Evolutionary conservation across 768 basidiomycete species (phyloP), one percentile per base, ranked within the genome.

Genomic region (Termitomyces sp.): DNA sequence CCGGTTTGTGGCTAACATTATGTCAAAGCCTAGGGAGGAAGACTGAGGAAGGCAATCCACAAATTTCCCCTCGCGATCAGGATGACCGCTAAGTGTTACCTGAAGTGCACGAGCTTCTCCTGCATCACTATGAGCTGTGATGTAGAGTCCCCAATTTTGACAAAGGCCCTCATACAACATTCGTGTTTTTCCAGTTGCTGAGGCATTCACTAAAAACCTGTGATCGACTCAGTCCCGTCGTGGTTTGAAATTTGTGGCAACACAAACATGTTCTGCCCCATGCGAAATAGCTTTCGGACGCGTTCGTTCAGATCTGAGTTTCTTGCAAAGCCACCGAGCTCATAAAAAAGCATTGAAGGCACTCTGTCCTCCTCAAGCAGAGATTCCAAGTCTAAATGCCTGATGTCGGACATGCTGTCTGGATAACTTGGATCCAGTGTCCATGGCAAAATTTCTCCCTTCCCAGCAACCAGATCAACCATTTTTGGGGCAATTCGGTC

Each of bases 151-250:
- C 54, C 54, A 56, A 12, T 38, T 9, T 20, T 56, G 54, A 28
- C 30, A 56, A 18, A 56, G 54, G 3, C 54, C 54, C 26, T 56
- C 54, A 38, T 40, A 56, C 24, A 56, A 24, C 16, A 56, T 12
- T 18, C 54, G 55, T 16, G 55, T 56, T 20, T 56, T 56, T 4
- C 55, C 55, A 10, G 55, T 49, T 2, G 55, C 55, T 20, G 55
- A 49, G 10, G 55, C 46, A 12, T 56, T 56, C 6, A 56, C 55
- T 7, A 56, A 16, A 42, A 56, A 49, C 3, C 55, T 56, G n/a
- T 2, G 13, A 24, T 14, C 6, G 3, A 16, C 10, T 53, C 18
- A 36, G 35, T 13, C 3, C 9, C 4, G 12, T 13, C 6, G 13
- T 48, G 8, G 3, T 20, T 8, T 4, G 13, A 22, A 42, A 6